phyloP scores from a whole-genome alignment of 2,329 filamentous ascomycete species.

The Colletotrichum costaricense region DNA sequence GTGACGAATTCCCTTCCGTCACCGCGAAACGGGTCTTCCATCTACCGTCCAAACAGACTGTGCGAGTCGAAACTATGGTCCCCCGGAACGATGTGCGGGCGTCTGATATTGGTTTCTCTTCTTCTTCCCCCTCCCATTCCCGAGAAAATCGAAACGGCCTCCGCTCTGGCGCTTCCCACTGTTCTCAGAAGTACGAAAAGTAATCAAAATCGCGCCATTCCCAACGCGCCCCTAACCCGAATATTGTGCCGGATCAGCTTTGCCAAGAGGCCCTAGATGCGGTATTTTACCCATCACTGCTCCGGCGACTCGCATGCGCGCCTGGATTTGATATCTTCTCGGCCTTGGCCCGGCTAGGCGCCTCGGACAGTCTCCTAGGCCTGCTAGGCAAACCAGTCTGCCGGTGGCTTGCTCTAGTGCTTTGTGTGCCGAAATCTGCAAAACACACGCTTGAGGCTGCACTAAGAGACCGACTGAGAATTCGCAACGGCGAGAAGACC shows the following conservation, averaged over 20 bases:
- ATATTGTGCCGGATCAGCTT: slow-evolving; percentile 2
- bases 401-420: neutral
- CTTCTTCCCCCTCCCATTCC: neutral
- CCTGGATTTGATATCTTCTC: neutral
- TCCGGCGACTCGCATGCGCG: neutral
- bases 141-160: slow-evolving; percentile 7
- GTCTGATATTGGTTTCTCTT: neutral
- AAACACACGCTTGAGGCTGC: neutral
- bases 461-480: neutral
- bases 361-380: neutral
- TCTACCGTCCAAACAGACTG: slow-evolving; percentile 3
- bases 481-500: neutral
- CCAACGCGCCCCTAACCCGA: slow-evolving; percentile 2
- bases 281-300: slow-evolving; percentile 14
- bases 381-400: neutral
- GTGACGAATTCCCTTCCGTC: slow-evolving; percentile 29
- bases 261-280: slow-evolving; percentile 29
- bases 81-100: neutral
- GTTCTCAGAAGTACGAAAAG: neutral
- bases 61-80: neutral
- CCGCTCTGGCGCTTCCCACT: slow-evolving; percentile 15
- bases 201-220: slow-evolving; percentile 12
- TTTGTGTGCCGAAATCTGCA: neutral
- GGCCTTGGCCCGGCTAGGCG: neutral
- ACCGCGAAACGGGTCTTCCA: slow-evolving; percentile 1